These are phyloP conservation scores for Plenodomus lindquistii DNA, from an alignment of 2,329 filamentous ascomycete species.

Conservation along the genomic window DNA sequence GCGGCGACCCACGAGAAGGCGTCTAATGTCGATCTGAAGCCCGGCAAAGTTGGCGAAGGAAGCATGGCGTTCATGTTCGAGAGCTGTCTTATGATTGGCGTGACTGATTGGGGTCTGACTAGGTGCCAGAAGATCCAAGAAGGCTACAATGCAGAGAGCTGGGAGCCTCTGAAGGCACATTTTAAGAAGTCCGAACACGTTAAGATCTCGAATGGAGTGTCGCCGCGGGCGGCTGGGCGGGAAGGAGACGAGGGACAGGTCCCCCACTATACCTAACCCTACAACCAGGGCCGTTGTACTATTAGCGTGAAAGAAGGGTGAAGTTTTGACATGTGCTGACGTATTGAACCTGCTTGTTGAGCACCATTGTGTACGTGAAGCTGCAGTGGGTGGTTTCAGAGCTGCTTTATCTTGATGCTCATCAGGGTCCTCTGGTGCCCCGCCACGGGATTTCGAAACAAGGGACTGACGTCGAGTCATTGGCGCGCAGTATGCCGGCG, in stretches of 20 bases:
- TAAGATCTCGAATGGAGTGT: slow-evolving; percentile 33
- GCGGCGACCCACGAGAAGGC: slow-evolving; percentile 62
- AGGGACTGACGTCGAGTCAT: not conserved
- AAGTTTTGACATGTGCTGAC: not conserved
- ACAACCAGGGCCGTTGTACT: slow-evolving; percentile 8
- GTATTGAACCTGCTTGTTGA: not conserved
- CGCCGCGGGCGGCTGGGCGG: slow-evolving; percentile 14
- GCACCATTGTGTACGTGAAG: not conserved
- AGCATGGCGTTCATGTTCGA: slow-evolving; percentile 73
- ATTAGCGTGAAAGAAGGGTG: slow-evolving; percentile 2
- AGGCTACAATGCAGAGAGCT: slow-evolving; percentile 80
- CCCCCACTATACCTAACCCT: slow-evolving; percentile 27
- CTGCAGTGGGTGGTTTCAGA: not conserved
- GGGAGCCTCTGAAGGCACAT: slow-evolving; percentile 60
- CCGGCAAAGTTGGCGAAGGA: slow-evolving; percentile 63
- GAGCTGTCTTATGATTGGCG: slow-evolving; percentile 69
- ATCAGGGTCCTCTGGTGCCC: slow-evolving; percentile 8
- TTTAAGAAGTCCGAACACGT: slow-evolving; percentile 42
- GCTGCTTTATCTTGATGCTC: not conserved
- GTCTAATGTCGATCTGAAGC: slow-evolving; percentile 57
- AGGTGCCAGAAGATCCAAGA: slow-evolving; percentile 72
- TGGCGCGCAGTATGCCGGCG: not conserved
- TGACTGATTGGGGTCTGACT: slow-evolving; percentile 73
- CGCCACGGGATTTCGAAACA: slow-evolving; percentile 3
- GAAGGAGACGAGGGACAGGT: slow-evolving; percentile 29